Percentiles rank a stretch among this genome's conserved stretches.
These are phyloP conservation scores for Aspergillus phoenicis DNA, from an alignment of 2,329 filamentous ascomycete genomes.

Conservation along the genomic window DNA sequence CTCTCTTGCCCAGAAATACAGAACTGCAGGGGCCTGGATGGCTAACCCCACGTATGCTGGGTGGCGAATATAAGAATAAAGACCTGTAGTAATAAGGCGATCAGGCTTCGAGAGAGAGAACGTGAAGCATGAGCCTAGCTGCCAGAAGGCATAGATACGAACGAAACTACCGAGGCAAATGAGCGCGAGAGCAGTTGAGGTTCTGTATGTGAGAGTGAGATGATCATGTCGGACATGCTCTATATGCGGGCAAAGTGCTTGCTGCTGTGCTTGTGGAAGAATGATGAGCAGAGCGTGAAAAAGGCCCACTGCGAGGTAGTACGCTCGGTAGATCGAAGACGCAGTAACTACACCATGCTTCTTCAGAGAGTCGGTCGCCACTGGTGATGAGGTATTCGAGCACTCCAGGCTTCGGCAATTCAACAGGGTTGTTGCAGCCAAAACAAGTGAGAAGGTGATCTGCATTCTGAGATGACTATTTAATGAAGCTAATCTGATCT, in stretches of 20 bases:
- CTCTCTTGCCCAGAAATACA: not conserved
- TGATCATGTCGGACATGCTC: not conserved
- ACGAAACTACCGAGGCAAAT: not conserved
- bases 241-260: conserved; percentile 1
- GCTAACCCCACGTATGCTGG: conserved; percentile 5
- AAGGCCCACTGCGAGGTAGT: not conserved
- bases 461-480: not conserved
- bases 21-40: not conserved
- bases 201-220: not conserved
- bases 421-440: not conserved
- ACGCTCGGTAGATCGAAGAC: not conserved
- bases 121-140: conserved; percentile 7
- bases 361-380: not conserved
- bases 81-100: not conserved
- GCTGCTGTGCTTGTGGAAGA: not conserved
- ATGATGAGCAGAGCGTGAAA: not conserved
- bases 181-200: not conserved
- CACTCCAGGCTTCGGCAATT: not conserved
- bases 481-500: too few relatives aligned
- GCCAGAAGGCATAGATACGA: not conserved
- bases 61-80: conserved; percentile 4
- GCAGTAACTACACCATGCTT: not conserved
- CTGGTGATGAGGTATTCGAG: not conserved
- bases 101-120: conserved; percentile 1
- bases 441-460: not conserved